Percentiles rank a stretch among this genome's conserved stretches.
These are phyloP conservation scores for Tuber calosporum DNA, from an alignment of 495 filamentous ascomycete species.

Conservation along the genomic window DNA sequence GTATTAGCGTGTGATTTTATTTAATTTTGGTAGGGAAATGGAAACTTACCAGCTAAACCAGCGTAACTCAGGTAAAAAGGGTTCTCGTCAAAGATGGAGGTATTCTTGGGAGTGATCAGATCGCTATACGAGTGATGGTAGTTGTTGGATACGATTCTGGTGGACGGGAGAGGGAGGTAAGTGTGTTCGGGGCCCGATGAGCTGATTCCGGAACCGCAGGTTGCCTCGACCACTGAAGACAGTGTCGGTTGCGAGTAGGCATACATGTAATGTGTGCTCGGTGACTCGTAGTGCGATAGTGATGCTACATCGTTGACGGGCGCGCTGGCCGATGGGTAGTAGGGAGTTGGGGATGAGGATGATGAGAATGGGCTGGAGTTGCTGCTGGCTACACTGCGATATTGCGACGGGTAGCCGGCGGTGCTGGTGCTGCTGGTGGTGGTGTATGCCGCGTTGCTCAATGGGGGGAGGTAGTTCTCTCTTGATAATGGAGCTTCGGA, in stretches of 20 bases:
- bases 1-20: background rate
- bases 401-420: slow-evolving; percentile 26
- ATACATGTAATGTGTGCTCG: slow-evolving; percentile 44
- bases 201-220: slow-evolving; percentile 59
- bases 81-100: slow-evolving; percentile 56
- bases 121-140: slow-evolving; percentile 51
- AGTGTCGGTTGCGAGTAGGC: slow-evolving; percentile 32
- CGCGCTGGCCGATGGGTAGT: slow-evolving; percentile 31
- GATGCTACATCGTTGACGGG: slow-evolving; percentile 27
- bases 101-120: slow-evolving; percentile 55
- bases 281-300: slow-evolving; percentile 45
- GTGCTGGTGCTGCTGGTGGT: slow-evolving; percentile 42
- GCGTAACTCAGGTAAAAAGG: slow-evolving; percentile 72
- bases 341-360: slow-evolving; percentile 32
- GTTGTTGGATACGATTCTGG: slow-evolving; percentile 57
- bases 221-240: slow-evolving; percentile 37
- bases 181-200: slow-evolving; percentile 59
- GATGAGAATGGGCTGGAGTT: slow-evolving; percentile 37
- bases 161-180: slow-evolving; percentile 61
- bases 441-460: slow-evolving; percentile 31
- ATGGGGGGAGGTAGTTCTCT: slow-evolving; percentile 37
- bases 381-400: slow-evolving; percentile 32
- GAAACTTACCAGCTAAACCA: slow-evolving; percentile 56
- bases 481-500: slow-evolving; percentile 23
- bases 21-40: slow-evolving; percentile 14